Evolutionary conservation across 441 rosid species (phyloP), one percentile per base, ranked within the genome.

Genomic region (Rhodomyrtus psidioides): DNA sequence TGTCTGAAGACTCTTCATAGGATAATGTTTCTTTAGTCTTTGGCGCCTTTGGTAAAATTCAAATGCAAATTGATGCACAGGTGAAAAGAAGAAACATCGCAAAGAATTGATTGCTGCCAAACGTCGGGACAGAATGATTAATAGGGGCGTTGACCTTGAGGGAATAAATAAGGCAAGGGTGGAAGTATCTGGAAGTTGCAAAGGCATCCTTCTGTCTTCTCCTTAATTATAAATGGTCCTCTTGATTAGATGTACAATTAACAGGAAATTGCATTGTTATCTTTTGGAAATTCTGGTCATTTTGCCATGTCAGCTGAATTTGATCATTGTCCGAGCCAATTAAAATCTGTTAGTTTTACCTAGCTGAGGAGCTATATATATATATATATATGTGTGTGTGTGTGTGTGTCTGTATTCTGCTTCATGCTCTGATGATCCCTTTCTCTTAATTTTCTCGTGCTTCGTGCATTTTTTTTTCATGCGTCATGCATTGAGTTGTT

Each of bases 101-200:
- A 97, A 95, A 91, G 98, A 97, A 90, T 86, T 87, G 87, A 94
- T 96, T 89, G 96, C 95, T 88, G 89, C 89, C 59, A 95, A 94
- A 89, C 98, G 93, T 56, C 95, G 92, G 57, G 94, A 92, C 84
- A 93, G 99, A 91, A 95, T 94, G 99, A 87, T 93, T 88, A 87
- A 49, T 82, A 90, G 96, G n/a, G 99, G 98, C 84, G 97, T 97
- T 87, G 97, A 95, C 89, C 93, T 94, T 55, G 92, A 91, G 85
- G 90, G 92, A 84, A 89, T 96, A 91, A 96, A 95, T 90, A 88
- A 46, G 93, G 96, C 94, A 91, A 85, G 55, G 30, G 27, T 74
- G 83, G 81, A 74, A 58, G 28, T 49, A 81, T n/a, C 75, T 9
- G 28, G 24, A 44, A 56, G 59, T 75, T 56, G 83, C 84, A 65